phyloP scores from a whole-genome alignment of 768 basidiomycete genomes.

The Rhizopogon vesiculosus region DNA sequence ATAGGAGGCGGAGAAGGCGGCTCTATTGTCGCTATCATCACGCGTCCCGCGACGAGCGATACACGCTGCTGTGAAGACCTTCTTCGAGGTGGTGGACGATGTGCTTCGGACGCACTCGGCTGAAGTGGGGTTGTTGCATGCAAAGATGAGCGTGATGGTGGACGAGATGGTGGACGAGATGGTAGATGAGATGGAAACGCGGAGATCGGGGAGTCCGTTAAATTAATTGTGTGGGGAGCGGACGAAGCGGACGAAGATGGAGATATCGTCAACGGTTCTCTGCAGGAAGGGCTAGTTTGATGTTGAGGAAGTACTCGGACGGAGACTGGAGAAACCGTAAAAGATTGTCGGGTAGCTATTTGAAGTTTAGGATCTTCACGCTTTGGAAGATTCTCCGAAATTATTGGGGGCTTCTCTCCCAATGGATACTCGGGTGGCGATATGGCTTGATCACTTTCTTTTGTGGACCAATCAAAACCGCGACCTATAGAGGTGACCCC shows the following conservation, averaged over 20 bases:
- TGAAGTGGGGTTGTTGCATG: slow-evolving; percentile 12
- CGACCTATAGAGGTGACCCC: slow-evolving; percentile 81
- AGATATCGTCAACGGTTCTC: slow-evolving; percentile 24
- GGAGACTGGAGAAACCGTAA: slow-evolving; percentile 11
- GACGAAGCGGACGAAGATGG: slow-evolving; percentile 22
- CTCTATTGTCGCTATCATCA: slow-evolving; percentile 73
- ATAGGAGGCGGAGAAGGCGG: slow-evolving; percentile 61
- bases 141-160: slow-evolving; percentile 4
- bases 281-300: slow-evolving; percentile 16
- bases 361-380: slow-evolving; percentile 5
- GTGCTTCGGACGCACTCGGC: slow-evolving; percentile 12
- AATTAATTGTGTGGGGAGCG: slow-evolving; percentile 12
- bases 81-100: slow-evolving; percentile 43
- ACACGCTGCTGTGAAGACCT: slow-evolving; percentile 83
- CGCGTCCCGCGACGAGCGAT: slow-evolving; percentile 77
- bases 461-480: slow-evolving; percentile 70
- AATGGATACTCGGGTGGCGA: slow-evolving; percentile 4
- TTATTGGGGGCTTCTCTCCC: slow-evolving; percentile 5
- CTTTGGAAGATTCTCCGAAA: slow-evolving; percentile 11
- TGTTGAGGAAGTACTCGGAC: slow-evolving; percentile 21
- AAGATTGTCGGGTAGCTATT: slow-evolving; percentile 7
- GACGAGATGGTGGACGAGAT: slow-evolving; percentile 16
- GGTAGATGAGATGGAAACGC: slow-evolving; percentile 19
- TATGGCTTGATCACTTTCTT: slow-evolving; percentile 24
- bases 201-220: slow-evolving; percentile 25